Base-by-base conservation (phyloP, 768 basidiomycete species). In the Tricholoma terreum region DNA sequence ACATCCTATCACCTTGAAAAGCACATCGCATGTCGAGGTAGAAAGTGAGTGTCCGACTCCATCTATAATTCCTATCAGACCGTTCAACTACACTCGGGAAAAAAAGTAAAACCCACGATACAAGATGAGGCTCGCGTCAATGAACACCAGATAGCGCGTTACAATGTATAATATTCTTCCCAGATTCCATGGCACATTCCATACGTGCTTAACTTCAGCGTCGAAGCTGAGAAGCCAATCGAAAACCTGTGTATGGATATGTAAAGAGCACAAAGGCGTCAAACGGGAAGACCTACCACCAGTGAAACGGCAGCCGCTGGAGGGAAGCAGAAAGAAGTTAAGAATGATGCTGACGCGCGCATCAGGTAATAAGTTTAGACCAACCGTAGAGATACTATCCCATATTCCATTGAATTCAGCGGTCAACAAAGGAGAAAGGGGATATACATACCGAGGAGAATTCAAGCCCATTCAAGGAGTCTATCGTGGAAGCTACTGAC, bases 181-280 rank as follows among this genome's bases (percentile, higher is more conserved):
- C 19, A 42, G 9, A 33, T 30, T 30, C 52, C 36, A 54, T 12
- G 52, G 40, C 5, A 9, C 52, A 43, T 21, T 8, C 52, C 52
- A 53, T 19, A 15, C 21, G 17, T 40, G 14, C 19, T 42, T 30
- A 6, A 53, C 27, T 43, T 54, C 52, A 3, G 38, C 43, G n/a
- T 31, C 40, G 12, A 54, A 19, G 40, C 31, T 30, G 10, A 54
- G 27, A 31, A 54, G 42, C 52, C 52, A 54, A 43, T 54, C 52
- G 5, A 54, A 33, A 31, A 8, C 22, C 52, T 54, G 31, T 14
- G 14, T 12, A 21, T 11, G 4, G 12, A 30, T 19, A 14, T 3
- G 15, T 8, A 4, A 2, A 54, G 52, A 6, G 4, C 15, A 11
- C 9, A 40, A 9, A 43, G 11, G 22, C 17, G 17, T n/a, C 24